Base-by-base conservation (phyloP, 495 filamentous ascomycete genomes). In the Durotheca rogersii region DNA sequence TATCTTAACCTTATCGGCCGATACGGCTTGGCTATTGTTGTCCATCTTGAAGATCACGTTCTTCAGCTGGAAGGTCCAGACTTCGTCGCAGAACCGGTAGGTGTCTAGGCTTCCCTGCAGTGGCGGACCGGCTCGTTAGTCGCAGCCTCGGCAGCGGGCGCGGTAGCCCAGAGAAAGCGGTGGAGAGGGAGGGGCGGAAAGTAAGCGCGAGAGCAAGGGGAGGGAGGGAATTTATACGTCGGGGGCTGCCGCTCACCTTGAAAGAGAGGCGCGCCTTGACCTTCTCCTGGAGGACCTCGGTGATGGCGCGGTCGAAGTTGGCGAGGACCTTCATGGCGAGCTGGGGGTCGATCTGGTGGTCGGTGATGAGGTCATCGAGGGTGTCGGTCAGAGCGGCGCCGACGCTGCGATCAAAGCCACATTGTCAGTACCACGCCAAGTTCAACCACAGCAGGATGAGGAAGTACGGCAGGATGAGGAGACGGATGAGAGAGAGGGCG, bases 31-130 rank as follows among this genome's bases (percentile, higher is more conserved):
- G 17, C 76, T 76, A 51, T 83, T 79, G 62, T 89, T 89, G 52
- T 95, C 89, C 70, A 99, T 83, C 73, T 97, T 97, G 80, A 99
- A 96, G 17, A 84, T 90, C 44, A 97, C 90, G 51, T 97, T 91
- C 70, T 96, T 96, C 72, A 99, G 93, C 52, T 97, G 79, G 75
- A 99, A 99, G 1, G 94, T 99, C 94, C 94, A 99, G 43, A 99
- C 94, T 74, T 99, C 94, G 71, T 99, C 94, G 76, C 94, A 99
- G 79, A 97, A 99, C 59, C 94, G 89, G 76, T 99, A 99, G 20
- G 94, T 99, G 68, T 99, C 93, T 36, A 99, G 84, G 58, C 94
- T 91, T 20, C 93, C 94, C 93, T 98, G 62, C 48, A 42, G n/a
- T n/a, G n/a, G n/a, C n/a, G n/a, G n/a, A n/a, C n/a, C n/a, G n/a